Base-by-base conservation (phyloP, 345 rosid species). In the Hirschfeldia incana region DNA sequence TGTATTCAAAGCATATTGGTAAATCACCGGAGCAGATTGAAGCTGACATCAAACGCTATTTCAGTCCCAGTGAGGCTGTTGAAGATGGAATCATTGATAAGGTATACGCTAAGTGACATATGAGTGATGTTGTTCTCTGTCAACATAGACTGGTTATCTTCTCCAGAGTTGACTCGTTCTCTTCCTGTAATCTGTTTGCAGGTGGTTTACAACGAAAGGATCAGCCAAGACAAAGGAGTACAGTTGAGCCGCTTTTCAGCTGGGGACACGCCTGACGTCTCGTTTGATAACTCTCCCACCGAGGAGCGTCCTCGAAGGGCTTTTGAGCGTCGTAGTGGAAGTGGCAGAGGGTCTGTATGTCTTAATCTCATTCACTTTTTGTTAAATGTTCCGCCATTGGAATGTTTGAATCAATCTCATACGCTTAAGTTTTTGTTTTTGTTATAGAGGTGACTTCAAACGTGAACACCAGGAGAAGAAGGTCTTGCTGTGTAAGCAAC, bases 51-150 rank as follows among this genome's bases (percentile, higher is more conserved):
- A 84, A 87, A 74, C 89, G 92, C 16, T 95, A 93, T 77, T 95
- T 82, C 17, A 82, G 85, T 70, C 85, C 85, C 49, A 82, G 79
- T 65, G 85, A 82, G 70, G 85, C 85, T 88, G 88, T 95, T 86
- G 98, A 91, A 85, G 90, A 93, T 34, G 97, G 97, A 74, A 86
- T 93, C 88, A 90, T 94, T 67, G 99, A 93, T 84, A 91, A 91
- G 97, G 98, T 91, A 28, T 29, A 79, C 33, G 5, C 21, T 51
- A 39, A 1, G 53, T 62, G 64, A 32, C 74, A 39, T 49, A 46
- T 27, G 32, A 49, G 51, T 36, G 59, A 1, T 74, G 29, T 30
- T 72, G 30, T 44, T 59, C 27, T 72, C 66, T 13, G 8, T 77
- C 69, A 42, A 71, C 65, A 17, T 3, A n/a, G 30, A 53, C 34